Conservation (phyloP, 2,329 filamentous ascomycete species). For the Ceratocystis alfenasii region DNA sequence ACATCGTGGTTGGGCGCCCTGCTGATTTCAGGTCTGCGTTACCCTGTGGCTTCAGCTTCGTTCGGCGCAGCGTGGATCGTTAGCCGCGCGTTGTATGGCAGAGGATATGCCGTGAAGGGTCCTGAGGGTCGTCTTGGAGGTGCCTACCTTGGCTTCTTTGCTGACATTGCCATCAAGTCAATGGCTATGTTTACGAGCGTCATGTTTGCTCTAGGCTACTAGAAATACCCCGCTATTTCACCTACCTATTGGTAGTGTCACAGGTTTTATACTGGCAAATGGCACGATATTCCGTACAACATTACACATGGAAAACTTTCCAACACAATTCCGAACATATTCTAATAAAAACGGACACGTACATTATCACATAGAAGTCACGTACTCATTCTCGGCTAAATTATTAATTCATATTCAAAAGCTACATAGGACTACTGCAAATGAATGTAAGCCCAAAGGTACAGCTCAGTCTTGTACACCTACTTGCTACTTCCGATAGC, state of each 20-base stretch:
- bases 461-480: no score
- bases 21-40: conserved; percentile 44
- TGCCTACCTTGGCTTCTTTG: conserved; percentile 29
- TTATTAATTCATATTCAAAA: not conserved
- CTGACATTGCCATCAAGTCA: conserved; percentile 32
- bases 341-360: no score
- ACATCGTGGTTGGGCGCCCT: conserved; percentile 41
- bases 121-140: conserved; percentile 37
- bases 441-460: no score
- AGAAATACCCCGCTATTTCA: conserved; percentile 23
- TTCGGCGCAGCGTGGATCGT: conserved; percentile 44
- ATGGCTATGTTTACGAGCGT: conserved; percentile 36
- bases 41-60: conserved; percentile 38
- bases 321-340: not conserved
- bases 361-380: no score
- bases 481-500: not conserved
- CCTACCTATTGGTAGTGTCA: not conserved
- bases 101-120: conserved; percentile 41
- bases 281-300: no score
- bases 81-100: conserved; percentile 41
- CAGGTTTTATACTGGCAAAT: not conserved
- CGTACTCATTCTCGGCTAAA: no score
- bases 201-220: conserved; percentile 30
- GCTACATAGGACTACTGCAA: not conserved
- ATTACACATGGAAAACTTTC: no score